Conservation (phyloP, 495 filamentous ascomycete species). For the Penicillium silybi region DNA sequence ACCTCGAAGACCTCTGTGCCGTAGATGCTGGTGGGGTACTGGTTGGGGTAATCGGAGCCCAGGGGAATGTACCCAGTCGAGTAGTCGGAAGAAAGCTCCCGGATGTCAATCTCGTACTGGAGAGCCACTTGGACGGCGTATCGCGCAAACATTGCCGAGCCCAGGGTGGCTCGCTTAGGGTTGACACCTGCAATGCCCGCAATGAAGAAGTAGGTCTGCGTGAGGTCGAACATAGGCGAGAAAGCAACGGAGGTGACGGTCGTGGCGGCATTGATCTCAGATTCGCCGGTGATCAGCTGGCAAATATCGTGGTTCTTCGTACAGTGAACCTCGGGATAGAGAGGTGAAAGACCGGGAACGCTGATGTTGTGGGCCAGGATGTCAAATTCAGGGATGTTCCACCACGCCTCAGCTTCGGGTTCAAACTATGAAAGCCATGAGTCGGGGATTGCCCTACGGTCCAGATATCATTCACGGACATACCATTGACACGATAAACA, state of each 20-base stretch:
- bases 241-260: conserved; percentile 57
- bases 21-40: conserved; percentile 63
- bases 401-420: conserved; percentile 67
- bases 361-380: conserved; percentile 62
- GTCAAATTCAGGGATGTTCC: conserved; percentile 56
- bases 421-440: conserved; percentile 47
- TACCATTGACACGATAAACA: conserved; percentile 71
- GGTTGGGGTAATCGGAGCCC: conserved; percentile 47
- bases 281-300: conserved; percentile 55
- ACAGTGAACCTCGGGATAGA: conserved; percentile 64
- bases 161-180: conserved; percentile 60
- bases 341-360: conserved; percentile 61
- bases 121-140: conserved; percentile 69
- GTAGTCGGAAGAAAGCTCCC: conserved; percentile 63
- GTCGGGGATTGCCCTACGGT: neutral
- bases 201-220: conserved; percentile 64
- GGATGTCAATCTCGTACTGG: conserved; percentile 70
- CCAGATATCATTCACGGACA: conserved; percentile 1
- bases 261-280: conserved; percentile 71
- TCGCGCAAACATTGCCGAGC: conserved; percentile 60
- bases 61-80: conserved; percentile 64
- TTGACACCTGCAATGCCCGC: conserved; percentile 71
- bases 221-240: conserved; percentile 61
- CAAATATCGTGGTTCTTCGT: conserved; percentile 54
- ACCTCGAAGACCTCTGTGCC: conserved; percentile 77